Conservation (phyloP, 345 rosid species). For the Eucalyptus curtisii region DNA sequence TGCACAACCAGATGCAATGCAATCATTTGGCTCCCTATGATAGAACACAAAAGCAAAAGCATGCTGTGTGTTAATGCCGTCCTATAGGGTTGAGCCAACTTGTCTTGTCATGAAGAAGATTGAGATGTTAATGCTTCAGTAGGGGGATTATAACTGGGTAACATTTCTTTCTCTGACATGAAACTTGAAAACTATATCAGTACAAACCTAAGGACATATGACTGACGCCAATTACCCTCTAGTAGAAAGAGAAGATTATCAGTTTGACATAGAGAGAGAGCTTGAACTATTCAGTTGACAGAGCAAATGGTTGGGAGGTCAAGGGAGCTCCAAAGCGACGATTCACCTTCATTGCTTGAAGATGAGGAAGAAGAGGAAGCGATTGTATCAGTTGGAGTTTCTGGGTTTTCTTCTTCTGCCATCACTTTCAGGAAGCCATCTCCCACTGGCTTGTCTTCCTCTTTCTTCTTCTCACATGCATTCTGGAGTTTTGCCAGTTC, state of each 20-base stretch:
- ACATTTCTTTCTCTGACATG: not conserved
- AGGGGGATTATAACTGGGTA: not conserved
- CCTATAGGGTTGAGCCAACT: not conserved
- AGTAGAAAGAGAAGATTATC: not conserved
- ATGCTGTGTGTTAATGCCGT: not conserved
- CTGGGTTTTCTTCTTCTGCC: slow-evolving; percentile 1
- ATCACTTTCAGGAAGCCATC: not conserved
- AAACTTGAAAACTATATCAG: not conserved
- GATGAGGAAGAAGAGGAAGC: slow-evolving; percentile 2
- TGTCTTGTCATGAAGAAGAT: not conserved
- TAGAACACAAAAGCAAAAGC: not conserved
- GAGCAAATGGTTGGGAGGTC: slow-evolving; percentile 57
- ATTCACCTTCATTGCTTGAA: slow-evolving; percentile 23
- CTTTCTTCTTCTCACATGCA: slow-evolving; percentile 23
- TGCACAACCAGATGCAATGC: not conserved
- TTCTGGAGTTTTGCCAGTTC: slow-evolving; percentile 18
- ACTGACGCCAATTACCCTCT: not conserved
- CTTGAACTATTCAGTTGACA: slow-evolving; percentile 18
- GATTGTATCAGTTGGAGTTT: not conserved
- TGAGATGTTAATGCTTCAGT: not conserved
- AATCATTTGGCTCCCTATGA: not conserved
- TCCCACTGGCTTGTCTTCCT: slow-evolving; percentile 1
- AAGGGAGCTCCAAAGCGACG: slow-evolving; percentile 48
- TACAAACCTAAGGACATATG: not conserved
- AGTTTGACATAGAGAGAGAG: not conserved